Base-by-base conservation (phyloP, 257 asterid genomes). In the Avicennia marina region DNA sequence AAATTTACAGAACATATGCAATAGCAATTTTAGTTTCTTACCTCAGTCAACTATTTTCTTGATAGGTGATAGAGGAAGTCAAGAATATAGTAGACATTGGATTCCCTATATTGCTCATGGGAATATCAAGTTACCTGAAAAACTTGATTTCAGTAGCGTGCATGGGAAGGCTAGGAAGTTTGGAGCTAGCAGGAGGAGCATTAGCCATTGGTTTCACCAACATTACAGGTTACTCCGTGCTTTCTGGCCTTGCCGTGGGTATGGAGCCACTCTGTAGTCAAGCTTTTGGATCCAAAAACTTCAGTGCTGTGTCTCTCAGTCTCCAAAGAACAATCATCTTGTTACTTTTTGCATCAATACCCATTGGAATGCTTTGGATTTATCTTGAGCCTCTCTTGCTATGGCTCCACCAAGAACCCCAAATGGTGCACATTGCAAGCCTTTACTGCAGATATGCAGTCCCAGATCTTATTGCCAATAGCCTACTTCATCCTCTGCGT, bases 201-300 rank as follows among this genome's bases (percentile, higher is more conserved):
- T 64, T 91, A 75, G 96, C 98, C 81, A 83, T 91, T 17, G 95
- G 96, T 63, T 87, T 90, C 78, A 82, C 98, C 61, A 90, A 90
- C 70, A 90, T 90, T 67, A 87, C 96, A 10, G 98, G 98, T 21
- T 87, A 91, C 75, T 91, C 98, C 6, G 85, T 91, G 40, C 78
- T 91, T 43, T 91, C 76, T 8, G 96, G 98, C 53, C 82, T 91
- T 15, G 91, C 98, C 59, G 77, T 81, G 79, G 98, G 98, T 52
- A 87, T 91, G 98, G 98, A 91, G 60, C 98, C 96, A 10, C 70
- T 91, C 44, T 91, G 95, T 62, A 85, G 86, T 77, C 96, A 87
- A 69, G 94, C 95, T 72, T 85, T 87, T 53, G 98, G 98, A 9
- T 83, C 98, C 40, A 80, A 68, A 78, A 87, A 88, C 77, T 66